Evolutionary conservation across 768 basidiomycete genomes (phyloP), one percentile per base, ranked within the genome.

Genomic region (Podaxis rugospora): DNA sequence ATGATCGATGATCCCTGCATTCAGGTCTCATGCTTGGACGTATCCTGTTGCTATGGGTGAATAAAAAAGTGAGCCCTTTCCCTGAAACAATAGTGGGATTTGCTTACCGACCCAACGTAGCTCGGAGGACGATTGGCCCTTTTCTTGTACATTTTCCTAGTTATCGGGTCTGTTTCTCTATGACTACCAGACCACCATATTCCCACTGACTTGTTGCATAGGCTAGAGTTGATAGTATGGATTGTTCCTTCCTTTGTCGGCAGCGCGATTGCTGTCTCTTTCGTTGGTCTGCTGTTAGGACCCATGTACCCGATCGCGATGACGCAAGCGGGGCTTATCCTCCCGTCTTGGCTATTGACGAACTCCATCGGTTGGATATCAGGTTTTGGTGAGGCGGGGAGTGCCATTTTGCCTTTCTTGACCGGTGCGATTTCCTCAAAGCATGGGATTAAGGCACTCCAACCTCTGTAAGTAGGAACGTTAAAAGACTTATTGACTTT

Each of bases 291-390:
- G 7, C 71, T 90, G 25, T 74, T 92, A n/a, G 90, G 89, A 0
- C 89, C 89, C 2, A 83, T 91, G 74, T 91, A 87, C 67, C 88
- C 87, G 2, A 82, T 89, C 40, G 78, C 83, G 13, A 85, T 93
- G 83, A 89, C 87, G 67, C 82, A 89, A 49, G 75, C 87, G 1
- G 80, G 84, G 7, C 78, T 83, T 1, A 78, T 92, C 57, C 71
- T 95, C 7, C 93, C 92, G 4, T 78, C 78, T 10, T 86, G 86
- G 80, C 76, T 94, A 7, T 76, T 91, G 16, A 81, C 78, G 51
- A 82, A 79, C 25, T 78, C 84, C 10, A 83, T 88, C 37, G 86
- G 86, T 9, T 88, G 85, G 86, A 85, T 87, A 28, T 83, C 85
- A 7, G 83, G 82, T 4, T 80, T 85, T 37, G 89, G 90, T 0